Percentiles rank a stretch among this genome's conserved stretches.
phyloP scores from a whole-genome alignment of 1,139 yeast genomes.

The Kurtzmaniella quercitrusa region DNA sequence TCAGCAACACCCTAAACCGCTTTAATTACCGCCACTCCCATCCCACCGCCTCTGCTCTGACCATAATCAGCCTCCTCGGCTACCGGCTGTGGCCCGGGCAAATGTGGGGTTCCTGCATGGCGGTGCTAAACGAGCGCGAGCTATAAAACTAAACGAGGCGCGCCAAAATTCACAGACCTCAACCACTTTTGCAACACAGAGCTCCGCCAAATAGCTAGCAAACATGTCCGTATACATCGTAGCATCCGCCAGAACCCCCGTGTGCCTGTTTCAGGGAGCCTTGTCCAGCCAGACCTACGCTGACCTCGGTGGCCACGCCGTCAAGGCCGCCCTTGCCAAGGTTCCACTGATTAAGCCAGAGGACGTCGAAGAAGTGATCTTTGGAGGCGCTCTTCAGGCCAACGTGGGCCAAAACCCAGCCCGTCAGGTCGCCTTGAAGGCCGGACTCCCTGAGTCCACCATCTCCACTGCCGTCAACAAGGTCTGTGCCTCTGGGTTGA shows the following conservation, averaged over 20 bases:
- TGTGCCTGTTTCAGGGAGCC: slow-evolving; percentile 88
- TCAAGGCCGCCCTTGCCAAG: slow-evolving; percentile 78
- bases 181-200: not conserved
- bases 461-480: slow-evolving; percentile 91
- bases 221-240: slow-evolving; percentile 72
- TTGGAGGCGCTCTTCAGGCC: slow-evolving; percentile 92
- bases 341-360: slow-evolving; percentile 77
- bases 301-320: slow-evolving; percentile 91
- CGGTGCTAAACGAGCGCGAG: not conserved
- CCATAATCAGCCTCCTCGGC: not conserved
- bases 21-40: not conserved
- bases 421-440: slow-evolving; percentile 90
- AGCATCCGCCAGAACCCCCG: slow-evolving; percentile 88
- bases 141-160: not conserved
- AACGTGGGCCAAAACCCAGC: slow-evolving; percentile 98
- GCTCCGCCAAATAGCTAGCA: too few relatives aligned
- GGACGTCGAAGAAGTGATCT: slow-evolving; percentile 82
- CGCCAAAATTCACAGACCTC: not conserved
- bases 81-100: not conserved
- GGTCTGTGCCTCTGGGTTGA: slow-evolving; percentile 97
- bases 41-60: too few relatives aligned
- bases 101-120: not conserved
- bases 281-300: slow-evolving; percentile 70
- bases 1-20: not conserved
- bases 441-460: slow-evolving; percentile 75